phyloP scores from a whole-genome alignment of 768 basidiomycete genomes.

The Tephrocybe sp. region DNA sequence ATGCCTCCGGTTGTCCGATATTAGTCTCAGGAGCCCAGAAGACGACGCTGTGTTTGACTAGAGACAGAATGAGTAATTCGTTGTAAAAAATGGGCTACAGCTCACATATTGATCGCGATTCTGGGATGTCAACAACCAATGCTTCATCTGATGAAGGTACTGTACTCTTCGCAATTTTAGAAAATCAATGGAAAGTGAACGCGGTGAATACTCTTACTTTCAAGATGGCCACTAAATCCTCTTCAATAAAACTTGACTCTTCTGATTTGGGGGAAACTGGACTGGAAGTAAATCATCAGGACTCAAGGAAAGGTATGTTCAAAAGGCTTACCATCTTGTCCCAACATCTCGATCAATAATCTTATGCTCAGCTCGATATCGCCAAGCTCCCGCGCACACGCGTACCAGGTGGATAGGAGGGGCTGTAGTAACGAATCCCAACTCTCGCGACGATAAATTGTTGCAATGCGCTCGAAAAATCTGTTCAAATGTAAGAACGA shows the following conservation, averaged over 20 bases:
- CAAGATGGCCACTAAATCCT: constrained; percentile 72
- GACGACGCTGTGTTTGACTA: constrained; percentile 64
- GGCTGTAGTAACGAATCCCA: constrained; percentile 78
- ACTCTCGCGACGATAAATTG: constrained; percentile 81
- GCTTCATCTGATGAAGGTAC: constrained; percentile 61
- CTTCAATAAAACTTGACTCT: constrained; percentile 53
- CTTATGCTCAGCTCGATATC: constrained; percentile 76
- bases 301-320: not conserved
- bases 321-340: constrained; percentile 52
- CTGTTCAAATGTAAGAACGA: constrained; percentile 39
- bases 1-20: constrained; percentile 63
- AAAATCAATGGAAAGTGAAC: not conserved
- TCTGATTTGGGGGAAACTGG: constrained; percentile 41
- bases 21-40: constrained; percentile 73
- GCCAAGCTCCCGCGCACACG: constrained; percentile 75
- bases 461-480: constrained; percentile 92
- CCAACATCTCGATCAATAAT: constrained; percentile 82
- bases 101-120: constrained; percentile 66
- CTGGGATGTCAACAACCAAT: constrained; percentile 61
- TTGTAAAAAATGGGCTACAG: not conserved
- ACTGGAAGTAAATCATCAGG: not conserved
- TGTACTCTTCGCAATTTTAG: constrained; percentile 52
- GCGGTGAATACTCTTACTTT: constrained; percentile 43
- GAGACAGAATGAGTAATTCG: constrained; percentile 1
- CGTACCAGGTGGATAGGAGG: constrained; percentile 78